phyloP scores from a whole-genome alignment of 495 filamentous ascomycete genomes.

The Hypomontagnella submonticulosa region DNA sequence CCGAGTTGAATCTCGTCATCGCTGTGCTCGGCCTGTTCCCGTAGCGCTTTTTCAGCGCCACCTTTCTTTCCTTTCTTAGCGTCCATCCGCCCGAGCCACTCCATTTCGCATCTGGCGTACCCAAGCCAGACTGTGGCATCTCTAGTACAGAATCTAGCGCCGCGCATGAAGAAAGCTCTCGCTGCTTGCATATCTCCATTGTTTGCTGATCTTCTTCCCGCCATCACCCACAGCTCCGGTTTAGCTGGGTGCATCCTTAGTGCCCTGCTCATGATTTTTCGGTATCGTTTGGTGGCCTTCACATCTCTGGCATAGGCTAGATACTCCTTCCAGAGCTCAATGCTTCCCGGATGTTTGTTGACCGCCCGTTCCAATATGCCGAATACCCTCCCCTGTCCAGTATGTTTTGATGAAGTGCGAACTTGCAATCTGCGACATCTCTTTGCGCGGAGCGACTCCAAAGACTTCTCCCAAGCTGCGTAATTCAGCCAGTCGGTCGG shows the following conservation, averaged over 20 bases:
- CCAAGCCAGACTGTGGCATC: constrained; percentile 82
- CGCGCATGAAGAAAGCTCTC: constrained; percentile 83
- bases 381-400: constrained; percentile 84
- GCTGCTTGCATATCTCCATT: constrained; percentile 87
- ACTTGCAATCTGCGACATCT: constrained; percentile 82
- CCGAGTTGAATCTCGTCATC: constrained; percentile 54
- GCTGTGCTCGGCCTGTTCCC: constrained; percentile 56
- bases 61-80: constrained; percentile 75
- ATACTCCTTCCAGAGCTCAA: constrained; percentile 92
- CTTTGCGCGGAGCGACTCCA: constrained; percentile 83
- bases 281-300: constrained; percentile 82
- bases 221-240: constrained; percentile 86
- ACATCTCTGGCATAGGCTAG: constrained; percentile 81
- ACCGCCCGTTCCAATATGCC: constrained; percentile 89
- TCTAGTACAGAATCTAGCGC: constrained; percentile 84
- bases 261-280: constrained; percentile 77
- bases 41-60: constrained; percentile 50
- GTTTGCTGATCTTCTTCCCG: constrained; percentile 78
- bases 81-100: constrained; percentile 85
- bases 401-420: constrained; percentile 66
- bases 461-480: constrained; percentile 88
- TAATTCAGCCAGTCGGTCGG: constrained; percentile 86
- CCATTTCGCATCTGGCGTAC: constrained; percentile 91
- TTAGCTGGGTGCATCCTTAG: constrained; percentile 87
- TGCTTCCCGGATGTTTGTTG: constrained; percentile 82